Evolutionary conservation across 2,329 filamentous ascomycete species (phyloP).

Genomic region (Chaetomiaceae sp.): DNA sequence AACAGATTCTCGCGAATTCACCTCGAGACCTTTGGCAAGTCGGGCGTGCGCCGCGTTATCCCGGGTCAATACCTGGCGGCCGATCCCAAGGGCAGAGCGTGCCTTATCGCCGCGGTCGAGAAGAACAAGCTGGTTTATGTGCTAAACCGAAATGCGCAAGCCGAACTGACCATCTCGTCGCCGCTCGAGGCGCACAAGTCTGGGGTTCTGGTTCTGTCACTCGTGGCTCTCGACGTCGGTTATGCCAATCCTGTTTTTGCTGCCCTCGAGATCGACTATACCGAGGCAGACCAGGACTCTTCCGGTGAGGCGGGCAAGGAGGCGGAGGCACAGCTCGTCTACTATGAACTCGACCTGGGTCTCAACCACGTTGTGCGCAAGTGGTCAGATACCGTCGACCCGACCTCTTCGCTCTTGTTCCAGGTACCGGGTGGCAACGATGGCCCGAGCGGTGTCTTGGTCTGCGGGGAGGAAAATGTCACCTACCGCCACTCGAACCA

Average conservation of each 20-base stretch:
- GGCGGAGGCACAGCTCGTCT: conserved; percentile 85
- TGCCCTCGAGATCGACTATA: conserved; percentile 88
- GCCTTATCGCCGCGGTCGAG: conserved; percentile 87
- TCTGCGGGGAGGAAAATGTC: conserved; percentile 90
- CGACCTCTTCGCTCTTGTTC: conserved; percentile 83
- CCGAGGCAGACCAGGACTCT: conserved; percentile 84
- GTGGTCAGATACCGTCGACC: conserved; percentile 92
- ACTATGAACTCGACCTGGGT: conserved; percentile 95
- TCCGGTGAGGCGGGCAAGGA: conserved; percentile 77
- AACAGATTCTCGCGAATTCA: conserved; percentile 88
- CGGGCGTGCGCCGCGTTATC: conserved; percentile 85
- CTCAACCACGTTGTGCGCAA: conserved; percentile 95
- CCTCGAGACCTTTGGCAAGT: conserved; percentile 97
- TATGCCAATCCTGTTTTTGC: conserved; percentile 98
- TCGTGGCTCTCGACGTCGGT: conserved; percentile 87
- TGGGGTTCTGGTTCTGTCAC: conserved; percentile 81
- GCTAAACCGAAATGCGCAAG: conserved; percentile 89
- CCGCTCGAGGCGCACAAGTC: conserved; percentile 94
- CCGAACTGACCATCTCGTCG: conserved; percentile 93
- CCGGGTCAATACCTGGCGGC: conserved; percentile 94
- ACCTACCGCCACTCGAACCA: conserved; percentile 97
- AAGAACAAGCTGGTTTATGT: conserved; percentile 99
- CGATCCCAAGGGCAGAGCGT: conserved; percentile 93
- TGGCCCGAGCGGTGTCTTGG: conserved; percentile 89
- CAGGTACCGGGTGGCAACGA: conserved; percentile 92